Evolutionary conservation across 2,329 filamentous ascomycete species (phyloP).

Genomic region (Fusarium buxicola): DNA sequence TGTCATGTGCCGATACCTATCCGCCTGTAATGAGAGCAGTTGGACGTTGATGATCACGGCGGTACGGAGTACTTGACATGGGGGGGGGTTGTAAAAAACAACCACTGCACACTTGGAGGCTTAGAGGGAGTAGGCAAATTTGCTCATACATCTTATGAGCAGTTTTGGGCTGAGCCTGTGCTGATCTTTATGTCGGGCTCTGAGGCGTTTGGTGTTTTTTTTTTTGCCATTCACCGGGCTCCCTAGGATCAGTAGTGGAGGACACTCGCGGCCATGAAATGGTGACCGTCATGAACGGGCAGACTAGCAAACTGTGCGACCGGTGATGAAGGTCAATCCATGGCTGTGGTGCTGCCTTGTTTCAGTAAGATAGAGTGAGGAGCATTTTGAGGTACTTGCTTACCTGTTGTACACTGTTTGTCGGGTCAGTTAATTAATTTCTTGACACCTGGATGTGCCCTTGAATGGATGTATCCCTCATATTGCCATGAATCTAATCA

Average conservation of each 20-base stretch:
- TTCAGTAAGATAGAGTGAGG: slow-evolving; percentile 36
- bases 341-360: slow-evolving; percentile 29
- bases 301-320: slow-evolving; percentile 16
- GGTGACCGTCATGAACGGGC: slow-evolving; percentile 35
- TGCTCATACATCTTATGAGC: too few species aligned
- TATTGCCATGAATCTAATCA: slow-evolving; percentile 26
- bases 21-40: background rate
- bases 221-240: background rate
- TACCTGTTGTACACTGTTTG: slow-evolving; percentile 1
- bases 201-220: too few species aligned
- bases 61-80: background rate
- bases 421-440: slow-evolving; percentile 7
- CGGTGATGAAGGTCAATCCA: slow-evolving; percentile 39
- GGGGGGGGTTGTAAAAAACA: too few species aligned
- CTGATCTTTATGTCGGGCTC: too few species aligned
- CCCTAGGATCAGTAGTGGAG: background rate
- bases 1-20: slow-evolving; percentile 28
- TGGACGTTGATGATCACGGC: background rate
- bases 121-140: too few species aligned
- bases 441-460: background rate
- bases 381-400: slow-evolving; percentile 12
- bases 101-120: too few species aligned
- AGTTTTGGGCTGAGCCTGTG: too few species aligned
- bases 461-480: slow-evolving; percentile 7
- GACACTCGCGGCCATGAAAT: slow-evolving; percentile 26